These are phyloP conservation scores for Pterula multifida DNA, from an alignment of 1,284 basidiomycete genomes.

Conservation along the genomic window DNA sequence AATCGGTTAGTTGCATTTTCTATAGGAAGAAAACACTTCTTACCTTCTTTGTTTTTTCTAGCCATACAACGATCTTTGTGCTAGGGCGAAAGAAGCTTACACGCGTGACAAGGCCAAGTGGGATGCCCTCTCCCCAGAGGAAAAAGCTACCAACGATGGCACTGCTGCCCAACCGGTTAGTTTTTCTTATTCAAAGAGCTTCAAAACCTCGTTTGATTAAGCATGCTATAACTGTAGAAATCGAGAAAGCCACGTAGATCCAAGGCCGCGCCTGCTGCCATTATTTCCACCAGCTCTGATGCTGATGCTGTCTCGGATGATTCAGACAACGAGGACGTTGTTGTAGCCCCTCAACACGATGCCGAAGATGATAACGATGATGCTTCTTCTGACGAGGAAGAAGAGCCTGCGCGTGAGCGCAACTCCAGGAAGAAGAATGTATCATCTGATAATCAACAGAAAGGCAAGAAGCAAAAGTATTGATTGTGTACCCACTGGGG, in stretches of 20 bases:
- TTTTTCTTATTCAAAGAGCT: background rate
- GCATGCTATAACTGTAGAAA: background rate
- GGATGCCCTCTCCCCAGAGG: conserved; percentile 1
- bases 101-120: conserved; percentile 1
- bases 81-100: background rate
- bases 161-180: background rate
- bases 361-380: background rate
- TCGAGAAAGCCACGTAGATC: background rate
- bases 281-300: background rate
- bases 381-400: background rate
- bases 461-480: background rate
- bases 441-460: background rate
- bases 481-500: too few species aligned
- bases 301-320: background rate
- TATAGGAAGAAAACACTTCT: conserved; percentile 14
- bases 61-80: conserved; percentile 4
- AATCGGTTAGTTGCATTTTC: conserved; percentile 44
- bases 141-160: background rate
- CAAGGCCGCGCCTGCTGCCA: background rate
- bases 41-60: conserved; percentile 11
- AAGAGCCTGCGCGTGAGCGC: background rate
- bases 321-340: background rate
- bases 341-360: background rate
- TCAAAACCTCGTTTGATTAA: background rate
- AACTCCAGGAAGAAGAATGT: background rate